Evolutionary conservation across 306 rosid species (phyloP).

Genomic region (Gynostemma pentaphyllum): DNA sequence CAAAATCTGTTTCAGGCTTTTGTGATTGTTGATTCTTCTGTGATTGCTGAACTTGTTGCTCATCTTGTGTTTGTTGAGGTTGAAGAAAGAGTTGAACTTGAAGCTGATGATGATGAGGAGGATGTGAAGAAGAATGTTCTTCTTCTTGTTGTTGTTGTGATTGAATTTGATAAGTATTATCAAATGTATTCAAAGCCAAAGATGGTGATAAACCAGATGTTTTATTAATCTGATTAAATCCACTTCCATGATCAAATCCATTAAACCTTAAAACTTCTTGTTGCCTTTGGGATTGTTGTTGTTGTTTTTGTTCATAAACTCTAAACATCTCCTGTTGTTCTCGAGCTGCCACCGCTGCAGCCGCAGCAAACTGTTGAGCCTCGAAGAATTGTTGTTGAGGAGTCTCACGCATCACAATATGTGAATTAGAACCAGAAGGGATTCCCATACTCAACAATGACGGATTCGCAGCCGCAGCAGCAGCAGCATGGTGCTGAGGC

Average conservation of each 20-base stretch:
- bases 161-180: constrained; percentile 41
- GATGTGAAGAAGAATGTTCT: constrained; percentile 18
- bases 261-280: constrained; percentile 44
- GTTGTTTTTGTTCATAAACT: constrained; percentile 31
- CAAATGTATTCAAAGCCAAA: constrained; percentile 58
- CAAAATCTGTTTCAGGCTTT: constrained; percentile 41
- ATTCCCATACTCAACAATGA: constrained; percentile 22
- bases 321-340: constrained; percentile 60
- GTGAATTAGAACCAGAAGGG: constrained; percentile 9
- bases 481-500: constrained; percentile 21
- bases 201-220: constrained; percentile 43
- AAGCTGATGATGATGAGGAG: constrained; percentile 32
- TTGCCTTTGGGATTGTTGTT: constrained; percentile 19
- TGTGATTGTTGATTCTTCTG: constrained; percentile 31
- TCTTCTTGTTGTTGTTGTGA: constrained; percentile 19
- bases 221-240: constrained; percentile 36
- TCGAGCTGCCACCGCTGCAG: constrained; percentile 40
- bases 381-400: constrained; percentile 42
- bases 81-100: constrained; percentile 57
- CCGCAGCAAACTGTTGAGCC: constrained; percentile 61
- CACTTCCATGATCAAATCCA: constrained; percentile 47
- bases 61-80: constrained; percentile 23
- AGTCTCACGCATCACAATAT: constrained; percentile 40
- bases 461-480: no score
- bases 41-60: constrained; percentile 19